These are phyloP conservation scores for Colletotrichum graminicola DNA, from an alignment of 2,329 filamentous ascomycete genomes.

Conservation along the genomic window DNA sequence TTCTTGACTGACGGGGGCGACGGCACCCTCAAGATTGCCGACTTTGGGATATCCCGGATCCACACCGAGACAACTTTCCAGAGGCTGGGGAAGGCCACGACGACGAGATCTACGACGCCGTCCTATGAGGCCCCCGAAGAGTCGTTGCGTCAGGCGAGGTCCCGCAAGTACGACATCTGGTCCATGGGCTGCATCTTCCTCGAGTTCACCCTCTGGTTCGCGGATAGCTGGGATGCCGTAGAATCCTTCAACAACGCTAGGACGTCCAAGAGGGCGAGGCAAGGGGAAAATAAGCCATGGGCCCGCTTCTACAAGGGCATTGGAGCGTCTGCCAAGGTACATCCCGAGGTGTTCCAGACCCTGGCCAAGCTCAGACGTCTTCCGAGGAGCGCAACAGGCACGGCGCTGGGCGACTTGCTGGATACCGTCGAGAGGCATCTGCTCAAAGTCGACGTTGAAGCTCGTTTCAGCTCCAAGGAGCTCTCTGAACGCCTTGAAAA, in stretches of 20 bases:
- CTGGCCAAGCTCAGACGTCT: not conserved
- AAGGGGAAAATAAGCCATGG: not conserved
- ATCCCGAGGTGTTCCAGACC: not conserved
- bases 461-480: not conserved
- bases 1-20: not conserved
- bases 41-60: slow-evolving; percentile 8
- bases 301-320: not conserved
- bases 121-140: not conserved
- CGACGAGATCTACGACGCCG: not conserved
- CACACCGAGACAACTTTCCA: not conserved
- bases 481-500: not conserved
- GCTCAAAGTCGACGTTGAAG: not conserved
- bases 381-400: not conserved
- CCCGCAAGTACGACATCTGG: slow-evolving; percentile 46
- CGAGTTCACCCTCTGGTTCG: slow-evolving; percentile 46
- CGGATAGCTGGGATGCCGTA: not conserved
- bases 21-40: slow-evolving; percentile 9
- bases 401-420: not conserved
- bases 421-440: not conserved
- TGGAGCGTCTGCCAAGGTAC: not conserved
- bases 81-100: not conserved
- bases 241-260: not conserved
- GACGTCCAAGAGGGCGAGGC: not conserved
- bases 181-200: slow-evolving; percentile 46
- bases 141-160: slow-evolving; percentile 13